Evolutionary conservation across 2,329 filamentous ascomycete species (phyloP).

Genomic region (Lasiodiplodia hormozganensis): DNA sequence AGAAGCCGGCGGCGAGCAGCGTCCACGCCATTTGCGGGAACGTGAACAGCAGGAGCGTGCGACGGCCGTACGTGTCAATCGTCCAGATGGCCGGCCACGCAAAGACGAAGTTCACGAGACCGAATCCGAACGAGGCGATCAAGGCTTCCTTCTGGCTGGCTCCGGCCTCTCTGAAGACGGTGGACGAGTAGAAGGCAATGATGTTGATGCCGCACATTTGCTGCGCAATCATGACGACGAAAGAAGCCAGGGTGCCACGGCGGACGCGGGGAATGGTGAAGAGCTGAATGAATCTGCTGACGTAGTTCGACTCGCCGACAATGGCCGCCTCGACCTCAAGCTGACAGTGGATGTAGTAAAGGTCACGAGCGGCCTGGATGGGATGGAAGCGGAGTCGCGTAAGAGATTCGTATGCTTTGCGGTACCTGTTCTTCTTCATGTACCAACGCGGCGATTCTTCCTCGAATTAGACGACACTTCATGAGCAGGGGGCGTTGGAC

Average conservation of each 20-base stretch:
- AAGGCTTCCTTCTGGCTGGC: conserved; percentile 36
- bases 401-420: conserved; percentile 49
- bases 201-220: conserved; percentile 41
- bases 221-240: conserved; percentile 44
- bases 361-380: conserved; percentile 51
- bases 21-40: conserved; percentile 59
- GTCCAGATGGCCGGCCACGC: conserved; percentile 55
- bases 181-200: conserved; percentile 32
- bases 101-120: conserved; percentile 54
- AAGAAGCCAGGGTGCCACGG: conserved; percentile 36
- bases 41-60: conserved; percentile 53
- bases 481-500: no score
- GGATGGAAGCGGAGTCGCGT: conserved; percentile 47
- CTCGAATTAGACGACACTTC: background rate
- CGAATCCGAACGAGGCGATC: conserved; percentile 52
- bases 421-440: conserved; percentile 49
- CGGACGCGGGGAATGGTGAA: conserved; percentile 39
- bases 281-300: conserved; percentile 25
- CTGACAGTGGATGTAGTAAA: conserved; percentile 55
- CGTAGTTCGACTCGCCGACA: conserved; percentile 34
- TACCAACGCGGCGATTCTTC: conserved; percentile 48
- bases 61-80: conserved; percentile 50
- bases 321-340: conserved; percentile 43
- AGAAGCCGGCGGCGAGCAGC: conserved; percentile 56
- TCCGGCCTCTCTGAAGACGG: conserved; percentile 41